These are phyloP conservation scores for Cyclostephanos tholiformis DNA, from an alignment of 108 stramenopile genomes.

Conservation along the genomic window DNA sequence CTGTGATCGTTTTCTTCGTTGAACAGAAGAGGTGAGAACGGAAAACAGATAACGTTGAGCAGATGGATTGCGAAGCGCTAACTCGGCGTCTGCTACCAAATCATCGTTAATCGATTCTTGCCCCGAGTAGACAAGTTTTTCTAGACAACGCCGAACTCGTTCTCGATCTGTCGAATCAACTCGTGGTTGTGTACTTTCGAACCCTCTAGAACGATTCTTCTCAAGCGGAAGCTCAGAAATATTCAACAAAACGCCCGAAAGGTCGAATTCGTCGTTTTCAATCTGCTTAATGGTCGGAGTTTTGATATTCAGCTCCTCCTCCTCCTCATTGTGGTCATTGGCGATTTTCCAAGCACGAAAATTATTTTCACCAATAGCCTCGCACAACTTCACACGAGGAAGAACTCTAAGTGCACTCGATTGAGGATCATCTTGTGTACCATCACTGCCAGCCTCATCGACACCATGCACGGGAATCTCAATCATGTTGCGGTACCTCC, in stretches of 20 bases:
- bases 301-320: constrained; percentile 34
- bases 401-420: constrained; percentile 6
- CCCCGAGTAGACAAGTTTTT: constrained; percentile 48
- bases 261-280: constrained; percentile 49
- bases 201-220: constrained; percentile 24
- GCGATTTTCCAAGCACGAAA: constrained; percentile 71
- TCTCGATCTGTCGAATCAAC: constrained; percentile 77
- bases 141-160: constrained; percentile 70
- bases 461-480: constrained; percentile 34
- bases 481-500: constrained; percentile 72
- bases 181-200: constrained; percentile 55
- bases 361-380: constrained; percentile 82
- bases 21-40: constrained; percentile 52
- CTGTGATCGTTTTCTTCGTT: constrained; percentile 47
- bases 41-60: constrained; percentile 78
- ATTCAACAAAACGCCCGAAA: constrained; percentile 49
- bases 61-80: constrained; percentile 77
- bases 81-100: constrained; percentile 76
- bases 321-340: constrained; percentile 56
- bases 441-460: constrained; percentile 4
- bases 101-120: constrained; percentile 50
- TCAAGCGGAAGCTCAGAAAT: constrained; percentile 48
- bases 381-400: constrained; percentile 59
- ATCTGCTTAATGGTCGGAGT: constrained; percentile 41
- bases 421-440: background rate